Evolutionary conservation across 371 early-diverging fungal species (phyloP).

Genomic region (Mortierella sp.): DNA sequence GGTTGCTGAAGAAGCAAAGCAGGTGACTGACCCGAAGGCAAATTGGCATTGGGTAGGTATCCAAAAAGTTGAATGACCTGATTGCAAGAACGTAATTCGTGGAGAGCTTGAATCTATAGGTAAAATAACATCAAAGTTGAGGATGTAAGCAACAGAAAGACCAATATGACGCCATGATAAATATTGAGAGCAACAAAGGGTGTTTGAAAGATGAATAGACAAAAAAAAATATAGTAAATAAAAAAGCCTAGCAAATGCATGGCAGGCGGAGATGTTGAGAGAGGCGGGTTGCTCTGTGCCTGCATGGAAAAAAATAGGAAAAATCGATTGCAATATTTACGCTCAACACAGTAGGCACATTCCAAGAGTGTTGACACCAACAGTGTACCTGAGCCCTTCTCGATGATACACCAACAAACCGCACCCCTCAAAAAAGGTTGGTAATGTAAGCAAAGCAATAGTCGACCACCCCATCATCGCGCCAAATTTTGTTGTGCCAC

Average conservation of each 20-base stretch:
- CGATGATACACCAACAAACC: too few relatives aligned
- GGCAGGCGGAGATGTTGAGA: neutral
- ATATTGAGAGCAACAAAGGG: neutral
- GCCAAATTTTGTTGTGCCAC: too few relatives aligned
- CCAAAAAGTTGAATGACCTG: constrained; percentile 54
- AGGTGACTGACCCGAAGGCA: constrained; percentile 37
- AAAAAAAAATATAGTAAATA: neutral
- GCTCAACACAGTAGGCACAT: neutral
- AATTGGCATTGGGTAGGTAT: constrained; percentile 43
- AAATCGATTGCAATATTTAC: neutral
- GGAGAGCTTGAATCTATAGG: constrained; percentile 31
- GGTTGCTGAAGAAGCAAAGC: constrained; percentile 50
- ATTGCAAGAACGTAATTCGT: constrained; percentile 37
- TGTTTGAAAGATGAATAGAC: neutral
- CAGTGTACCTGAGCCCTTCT: too few relatives aligned
- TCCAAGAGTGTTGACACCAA: neutral
- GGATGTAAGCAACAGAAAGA: neutral
- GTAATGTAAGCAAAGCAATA: too few relatives aligned
- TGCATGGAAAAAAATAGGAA: neutral
- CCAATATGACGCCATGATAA: neutral
- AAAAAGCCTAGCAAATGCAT: neutral
- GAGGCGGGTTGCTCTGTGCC: neutral
- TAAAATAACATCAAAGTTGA: neutral
- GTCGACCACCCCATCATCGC: too few relatives aligned
- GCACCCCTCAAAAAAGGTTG: too few relatives aligned